Evolutionary conservation across 2,329 filamentous ascomycete genomes (phyloP).

Genomic region (Myriangium duriaei): DNA sequence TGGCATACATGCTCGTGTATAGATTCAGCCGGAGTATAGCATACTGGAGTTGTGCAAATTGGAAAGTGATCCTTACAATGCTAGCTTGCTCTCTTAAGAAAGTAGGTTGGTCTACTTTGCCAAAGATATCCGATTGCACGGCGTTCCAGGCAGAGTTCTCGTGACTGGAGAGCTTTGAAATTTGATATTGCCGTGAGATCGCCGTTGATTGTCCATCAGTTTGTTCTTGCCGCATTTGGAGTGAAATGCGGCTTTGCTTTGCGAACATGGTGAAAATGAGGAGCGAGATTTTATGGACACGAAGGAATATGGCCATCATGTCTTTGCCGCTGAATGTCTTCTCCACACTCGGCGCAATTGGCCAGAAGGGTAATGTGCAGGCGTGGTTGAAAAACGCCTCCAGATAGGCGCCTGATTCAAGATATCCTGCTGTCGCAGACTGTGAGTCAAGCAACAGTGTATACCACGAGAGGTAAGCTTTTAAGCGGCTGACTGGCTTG

Average conservation of each 20-base stretch:
- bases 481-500: constrained; percentile 14
- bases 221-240: constrained; percentile 1
- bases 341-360: constrained; percentile 5
- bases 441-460: constrained; percentile 38
- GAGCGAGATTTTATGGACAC: constrained; percentile 4
- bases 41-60: constrained; percentile 9
- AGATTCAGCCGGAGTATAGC: constrained; percentile 33
- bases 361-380: constrained; percentile 5
- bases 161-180: constrained; percentile 1
- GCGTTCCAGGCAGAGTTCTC: constrained; percentile 4
- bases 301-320: background rate
- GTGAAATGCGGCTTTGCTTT: constrained; percentile 2
- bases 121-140: background rate
- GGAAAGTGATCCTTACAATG: constrained; percentile 5
- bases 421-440: constrained; percentile 7
- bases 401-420: constrained; percentile 10
- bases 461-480: constrained; percentile 43
- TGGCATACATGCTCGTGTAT: constrained; percentile 41
- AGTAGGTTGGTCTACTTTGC: background rate
- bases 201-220: background rate
- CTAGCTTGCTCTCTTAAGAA: constrained; percentile 1
- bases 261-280: constrained; percentile 5
- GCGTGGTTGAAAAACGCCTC: constrained; percentile 7
- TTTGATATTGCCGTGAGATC: background rate
- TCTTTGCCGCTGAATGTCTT: constrained; percentile 1